A percentile compares a stretch with the other conserved stretches of the same genome.
phyloP scores from a whole-genome alignment of 2,329 filamentous ascomycete genomes.

The Neonectria neomacrospora region DNA sequence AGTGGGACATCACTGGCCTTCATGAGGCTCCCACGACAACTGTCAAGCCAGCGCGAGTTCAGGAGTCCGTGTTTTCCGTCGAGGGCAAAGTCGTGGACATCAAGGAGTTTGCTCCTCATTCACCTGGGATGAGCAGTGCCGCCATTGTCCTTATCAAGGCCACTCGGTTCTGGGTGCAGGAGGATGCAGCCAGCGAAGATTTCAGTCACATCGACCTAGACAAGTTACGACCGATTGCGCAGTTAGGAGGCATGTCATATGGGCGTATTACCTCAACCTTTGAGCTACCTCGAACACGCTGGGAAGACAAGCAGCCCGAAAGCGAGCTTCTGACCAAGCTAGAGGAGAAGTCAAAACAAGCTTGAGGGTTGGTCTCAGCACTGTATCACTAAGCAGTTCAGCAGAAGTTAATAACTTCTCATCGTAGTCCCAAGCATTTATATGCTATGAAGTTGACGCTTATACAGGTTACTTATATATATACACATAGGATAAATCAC shows the following conservation, averaged over 20 bases:
- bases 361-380: neutral
- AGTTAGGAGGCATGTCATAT: slow-evolving; percentile 43
- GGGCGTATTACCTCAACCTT: slow-evolving; percentile 41
- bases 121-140: slow-evolving; percentile 36
- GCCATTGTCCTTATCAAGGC: slow-evolving; percentile 44
- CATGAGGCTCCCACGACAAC: slow-evolving; percentile 38
- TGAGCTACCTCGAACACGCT: slow-evolving; percentile 41
- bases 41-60: slow-evolving; percentile 41
- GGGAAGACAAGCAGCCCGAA: slow-evolving; percentile 37
- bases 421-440: too few relatives aligned
- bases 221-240: slow-evolving; percentile 39
- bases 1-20: slow-evolving; percentile 77
- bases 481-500: too few relatives aligned
- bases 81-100: slow-evolving; percentile 45
- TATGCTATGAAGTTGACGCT: too few relatives aligned
- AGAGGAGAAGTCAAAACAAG: neutral
- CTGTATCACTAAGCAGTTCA: neutral
- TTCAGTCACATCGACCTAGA: slow-evolving; percentile 39
- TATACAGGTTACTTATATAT: too few relatives aligned
- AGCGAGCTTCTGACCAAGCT: slow-evolving; percentile 30
- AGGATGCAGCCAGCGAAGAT: slow-evolving; percentile 40
- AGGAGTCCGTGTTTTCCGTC: slow-evolving; percentile 43
- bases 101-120: slow-evolving; percentile 41
- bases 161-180: slow-evolving; percentile 46
- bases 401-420: too few relatives aligned